These are phyloP conservation scores for Lanmaoa rubissima DNA, from an alignment of 768 basidiomycete genomes.

Conservation along the genomic window DNA sequence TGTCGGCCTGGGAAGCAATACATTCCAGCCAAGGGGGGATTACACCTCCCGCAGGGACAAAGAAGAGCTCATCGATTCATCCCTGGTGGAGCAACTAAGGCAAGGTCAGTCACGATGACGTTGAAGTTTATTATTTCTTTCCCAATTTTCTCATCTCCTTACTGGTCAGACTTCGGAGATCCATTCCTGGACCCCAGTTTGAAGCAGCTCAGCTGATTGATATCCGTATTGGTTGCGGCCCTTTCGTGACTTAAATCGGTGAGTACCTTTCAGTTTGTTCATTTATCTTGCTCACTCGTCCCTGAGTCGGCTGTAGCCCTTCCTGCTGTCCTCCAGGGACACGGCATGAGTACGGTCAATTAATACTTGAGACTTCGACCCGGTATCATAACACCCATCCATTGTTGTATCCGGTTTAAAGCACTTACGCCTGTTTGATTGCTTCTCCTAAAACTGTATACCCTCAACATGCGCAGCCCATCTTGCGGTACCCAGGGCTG, in stretches of 20 bases:
- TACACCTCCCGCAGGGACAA: constrained; percentile 49
- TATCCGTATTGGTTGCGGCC: background rate
- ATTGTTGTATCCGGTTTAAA: constrained; percentile 4
- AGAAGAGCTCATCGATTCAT: constrained; percentile 51
- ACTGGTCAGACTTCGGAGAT: constrained; percentile 49
- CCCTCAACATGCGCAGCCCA: background rate
- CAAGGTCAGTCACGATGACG: constrained; percentile 40
- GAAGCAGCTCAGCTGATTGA: constrained; percentile 26
- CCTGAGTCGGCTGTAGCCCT: background rate
- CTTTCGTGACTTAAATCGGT: constrained; percentile 4
- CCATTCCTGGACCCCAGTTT: constrained; percentile 44
- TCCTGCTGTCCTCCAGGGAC: background rate
- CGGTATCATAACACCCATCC: background rate
- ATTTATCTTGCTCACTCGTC: constrained; percentile 3
- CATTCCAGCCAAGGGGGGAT: constrained; percentile 34
- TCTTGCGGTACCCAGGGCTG: background rate
- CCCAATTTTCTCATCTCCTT: background rate
- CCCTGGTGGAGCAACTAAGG: constrained; percentile 51
- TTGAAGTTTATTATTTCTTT: constrained; percentile 1
- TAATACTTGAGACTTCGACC: background rate
- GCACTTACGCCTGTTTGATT: background rate
- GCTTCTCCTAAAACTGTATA: background rate
- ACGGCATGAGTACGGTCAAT: background rate
- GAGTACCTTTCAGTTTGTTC: background rate
- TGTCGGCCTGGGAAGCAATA: constrained; percentile 15